Evolutionary conservation across 2,329 filamentous ascomycete genomes (phyloP).

Genomic region (Xylariaceae sp.): DNA sequence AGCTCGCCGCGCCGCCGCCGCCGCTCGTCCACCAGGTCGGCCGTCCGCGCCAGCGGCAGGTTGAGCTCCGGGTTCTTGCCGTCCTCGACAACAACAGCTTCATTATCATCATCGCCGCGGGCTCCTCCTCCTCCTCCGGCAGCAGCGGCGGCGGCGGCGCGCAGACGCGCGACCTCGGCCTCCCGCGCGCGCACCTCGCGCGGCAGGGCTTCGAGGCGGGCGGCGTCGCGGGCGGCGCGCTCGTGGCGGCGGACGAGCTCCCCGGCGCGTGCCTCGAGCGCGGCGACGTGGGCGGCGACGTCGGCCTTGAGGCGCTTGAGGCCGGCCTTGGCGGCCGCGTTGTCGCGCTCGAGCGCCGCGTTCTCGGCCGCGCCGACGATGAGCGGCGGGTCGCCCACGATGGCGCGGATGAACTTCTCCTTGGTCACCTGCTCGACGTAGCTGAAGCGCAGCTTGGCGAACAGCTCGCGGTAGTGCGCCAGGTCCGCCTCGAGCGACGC

Average conservation of each 20-base stretch:
- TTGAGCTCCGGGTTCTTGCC: constrained; percentile 40
- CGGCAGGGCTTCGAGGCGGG: constrained; percentile 44
- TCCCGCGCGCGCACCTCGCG: constrained; percentile 41
- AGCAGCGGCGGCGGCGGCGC: constrained; percentile 30
- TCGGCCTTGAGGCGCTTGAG: constrained; percentile 76
- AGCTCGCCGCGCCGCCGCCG: constrained; percentile 47
- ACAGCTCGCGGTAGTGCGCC: constrained; percentile 86
- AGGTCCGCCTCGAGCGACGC: constrained; percentile 76
- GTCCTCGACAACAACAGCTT: no score
- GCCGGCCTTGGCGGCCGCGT: constrained; percentile 63
- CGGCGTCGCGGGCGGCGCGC: constrained; percentile 39
- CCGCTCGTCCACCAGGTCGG: constrained; percentile 42
- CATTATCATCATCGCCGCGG: no score
- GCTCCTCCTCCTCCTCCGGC: no score
- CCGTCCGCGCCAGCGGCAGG: constrained; percentile 51
- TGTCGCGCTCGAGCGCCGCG: constrained; percentile 60
- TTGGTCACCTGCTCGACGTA: constrained; percentile 99
- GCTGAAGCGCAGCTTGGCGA: constrained; percentile 91
- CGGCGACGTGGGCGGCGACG: constrained; percentile 63
- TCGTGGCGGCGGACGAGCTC: constrained; percentile 51
- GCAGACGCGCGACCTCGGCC: constrained; percentile 37
- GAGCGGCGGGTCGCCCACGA: constrained; percentile 82
- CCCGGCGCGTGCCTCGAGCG: constrained; percentile 59
- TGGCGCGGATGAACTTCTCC: constrained; percentile 90
- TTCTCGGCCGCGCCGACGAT: constrained; percentile 82